A percentile compares a stretch with the other conserved stretches of the same genome.
phyloP scores from a whole-genome alignment of 2,329 filamentous ascomycete genomes.

The Penicillium sp. region DNA sequence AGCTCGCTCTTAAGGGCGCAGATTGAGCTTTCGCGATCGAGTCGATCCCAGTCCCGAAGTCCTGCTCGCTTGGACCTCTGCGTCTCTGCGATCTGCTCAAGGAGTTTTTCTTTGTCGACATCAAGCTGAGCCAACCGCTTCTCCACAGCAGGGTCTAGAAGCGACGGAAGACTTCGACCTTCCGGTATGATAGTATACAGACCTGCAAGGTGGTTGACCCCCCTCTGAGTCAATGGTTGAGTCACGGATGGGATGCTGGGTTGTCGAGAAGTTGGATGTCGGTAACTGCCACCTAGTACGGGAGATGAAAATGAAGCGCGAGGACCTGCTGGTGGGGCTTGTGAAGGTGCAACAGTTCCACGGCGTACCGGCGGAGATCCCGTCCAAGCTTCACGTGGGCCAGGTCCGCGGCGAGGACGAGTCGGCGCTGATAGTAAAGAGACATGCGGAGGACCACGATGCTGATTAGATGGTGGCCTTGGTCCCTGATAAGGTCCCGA shows the following conservation, averaged over 20 bases:
- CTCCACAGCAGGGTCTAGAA: slow-evolving; percentile 40
- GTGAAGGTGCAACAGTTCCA: slow-evolving; percentile 30
- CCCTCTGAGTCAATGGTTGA: slow-evolving; percentile 41
- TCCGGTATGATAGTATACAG: slow-evolving; percentile 42
- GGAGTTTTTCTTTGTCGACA: slow-evolving; percentile 44
- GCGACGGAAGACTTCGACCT: slow-evolving; percentile 41
- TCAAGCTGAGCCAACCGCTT: slow-evolving; percentile 48
- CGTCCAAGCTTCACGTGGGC: slow-evolving; percentile 36
- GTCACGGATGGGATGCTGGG: slow-evolving; percentile 36
- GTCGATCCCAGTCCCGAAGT: slow-evolving; percentile 48
- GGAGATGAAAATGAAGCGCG: slow-evolving; percentile 32
- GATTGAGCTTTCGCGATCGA: slow-evolving; percentile 48
- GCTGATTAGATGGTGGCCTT: slow-evolving; percentile 36
- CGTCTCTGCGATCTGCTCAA: slow-evolving; percentile 45
- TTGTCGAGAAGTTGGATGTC: slow-evolving; percentile 37
- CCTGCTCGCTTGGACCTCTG: slow-evolving; percentile 43
- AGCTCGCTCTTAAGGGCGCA: slow-evolving; percentile 49
- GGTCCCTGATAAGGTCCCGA: slow-evolving; percentile 40
- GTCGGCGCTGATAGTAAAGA: slow-evolving; percentile 49
- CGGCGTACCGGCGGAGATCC: slow-evolving; percentile 34
- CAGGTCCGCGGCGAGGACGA: slow-evolving; percentile 43
- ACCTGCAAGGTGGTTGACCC: slow-evolving; percentile 41
- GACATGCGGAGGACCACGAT: slow-evolving; percentile 36
- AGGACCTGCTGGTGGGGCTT: slow-evolving; percentile 39
- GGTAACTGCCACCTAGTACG: slow-evolving; percentile 32